Conservation (phyloP, 257 asterid species). For the Scutellaria baicalensis region DNA sequence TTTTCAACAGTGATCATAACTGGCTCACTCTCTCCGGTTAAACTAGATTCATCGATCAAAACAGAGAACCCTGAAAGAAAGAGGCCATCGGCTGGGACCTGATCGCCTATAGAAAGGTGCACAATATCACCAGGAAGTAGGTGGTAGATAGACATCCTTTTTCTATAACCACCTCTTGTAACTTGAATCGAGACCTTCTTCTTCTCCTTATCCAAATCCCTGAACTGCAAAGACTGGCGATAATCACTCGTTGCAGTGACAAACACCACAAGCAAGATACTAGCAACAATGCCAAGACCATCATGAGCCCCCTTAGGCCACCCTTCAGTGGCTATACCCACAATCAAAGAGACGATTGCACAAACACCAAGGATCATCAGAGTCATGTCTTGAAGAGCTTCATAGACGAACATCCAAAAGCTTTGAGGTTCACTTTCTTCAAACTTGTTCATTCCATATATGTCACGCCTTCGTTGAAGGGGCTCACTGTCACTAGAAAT, state of each 20-base stretch:
- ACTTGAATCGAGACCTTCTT: constrained; percentile 81
- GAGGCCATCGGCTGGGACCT: constrained; percentile 93
- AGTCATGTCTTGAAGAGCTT: constrained; percentile 92
- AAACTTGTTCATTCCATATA: constrained; percentile 68
- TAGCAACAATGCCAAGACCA: constrained; percentile 86
- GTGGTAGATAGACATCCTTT: constrained; percentile 65
- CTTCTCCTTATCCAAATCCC: constrained; percentile 89
- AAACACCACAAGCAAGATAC: constrained; percentile 77
- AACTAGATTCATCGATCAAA: constrained; percentile 73
- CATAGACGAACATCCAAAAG: constrained; percentile 82
- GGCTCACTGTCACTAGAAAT: constrained; percentile 37
- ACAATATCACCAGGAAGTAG: constrained; percentile 83
- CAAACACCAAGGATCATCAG: constrained; percentile 87
- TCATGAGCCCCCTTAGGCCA: constrained; percentile 98
- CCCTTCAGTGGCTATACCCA: constrained; percentile 85
- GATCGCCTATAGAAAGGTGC: constrained; percentile 87
- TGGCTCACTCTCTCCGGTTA: constrained; percentile 95
- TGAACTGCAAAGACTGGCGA: constrained; percentile 79
- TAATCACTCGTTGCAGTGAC: constrained; percentile 94
- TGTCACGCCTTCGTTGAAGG: constrained; percentile 36
- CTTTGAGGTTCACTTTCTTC: constrained; percentile 44
- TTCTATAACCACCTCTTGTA: constrained; percentile 65
- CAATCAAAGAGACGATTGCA: constrained; percentile 71
- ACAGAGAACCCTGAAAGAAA: constrained; percentile 80
- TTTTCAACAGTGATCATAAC: constrained; percentile 47